phyloP scores from a whole-genome alignment of 768 basidiomycete species.

The Tulasnella sp. region DNA sequence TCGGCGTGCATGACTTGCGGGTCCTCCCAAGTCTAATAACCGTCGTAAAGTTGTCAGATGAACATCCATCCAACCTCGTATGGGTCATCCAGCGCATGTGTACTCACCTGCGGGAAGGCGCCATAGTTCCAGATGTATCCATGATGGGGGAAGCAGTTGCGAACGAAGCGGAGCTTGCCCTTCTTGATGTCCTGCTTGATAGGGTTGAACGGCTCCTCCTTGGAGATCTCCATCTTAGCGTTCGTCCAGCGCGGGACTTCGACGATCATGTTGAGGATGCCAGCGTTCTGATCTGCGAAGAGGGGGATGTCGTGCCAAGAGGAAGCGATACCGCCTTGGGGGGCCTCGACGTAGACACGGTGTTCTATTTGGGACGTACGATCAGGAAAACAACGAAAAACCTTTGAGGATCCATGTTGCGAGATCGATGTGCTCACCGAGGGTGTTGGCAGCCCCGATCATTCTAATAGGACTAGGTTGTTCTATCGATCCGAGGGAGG shows the following conservation, averaged over 20 bases:
- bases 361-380: conserved; percentile 49
- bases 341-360: conserved; percentile 84
- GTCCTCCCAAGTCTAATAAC: conserved; percentile 92
- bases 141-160: conserved; percentile 99
- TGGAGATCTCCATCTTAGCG: conserved; percentile 99
- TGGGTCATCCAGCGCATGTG: too few species aligned
- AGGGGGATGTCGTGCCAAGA: conserved; percentile 96
- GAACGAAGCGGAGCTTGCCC: conserved; percentile 89
- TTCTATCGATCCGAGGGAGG: neutral
- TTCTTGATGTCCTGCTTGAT: conserved; percentile 99
- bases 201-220: conserved; percentile 97
- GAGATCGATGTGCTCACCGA: conserved; percentile 46
- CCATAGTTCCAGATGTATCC: conserved; percentile 99
- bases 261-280: conserved; percentile 98
- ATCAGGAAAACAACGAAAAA: neutral
- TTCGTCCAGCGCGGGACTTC: conserved; percentile 99
- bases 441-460: conserved; percentile 83
- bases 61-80: too few species aligned
- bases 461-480: conserved; percentile 66
- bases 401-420: neutral
- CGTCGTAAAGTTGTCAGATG: too few species aligned
- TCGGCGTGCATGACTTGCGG: conserved; percentile 76
- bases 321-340: conserved; percentile 56
- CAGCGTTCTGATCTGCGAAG: conserved; percentile 89
- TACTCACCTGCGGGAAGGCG: conserved; percentile 83